phyloP scores from a whole-genome alignment of 106 monocot species.

The Alisma plantagoaquatica region DNA sequence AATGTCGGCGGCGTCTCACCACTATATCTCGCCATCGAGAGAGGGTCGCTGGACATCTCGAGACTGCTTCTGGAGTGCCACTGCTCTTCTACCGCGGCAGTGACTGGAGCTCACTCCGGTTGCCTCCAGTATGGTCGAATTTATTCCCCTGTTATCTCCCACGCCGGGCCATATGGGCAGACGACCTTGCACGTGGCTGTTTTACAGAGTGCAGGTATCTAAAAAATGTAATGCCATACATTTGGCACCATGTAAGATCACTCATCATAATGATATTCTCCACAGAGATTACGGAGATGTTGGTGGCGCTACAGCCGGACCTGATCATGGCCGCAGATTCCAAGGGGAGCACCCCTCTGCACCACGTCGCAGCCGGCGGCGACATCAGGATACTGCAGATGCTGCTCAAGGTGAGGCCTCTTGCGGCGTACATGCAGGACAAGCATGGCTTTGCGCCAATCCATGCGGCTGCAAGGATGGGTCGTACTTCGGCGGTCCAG shows the following conservation, averaged over 20 bases:
- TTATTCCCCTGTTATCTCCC: too few species aligned
- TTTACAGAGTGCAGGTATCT: too few species aligned
- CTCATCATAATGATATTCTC: too few species aligned
- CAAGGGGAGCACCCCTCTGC: conserved; percentile 28
- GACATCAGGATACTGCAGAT: conserved; percentile 14
- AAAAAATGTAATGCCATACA: too few species aligned
- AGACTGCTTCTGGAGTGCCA: too few species aligned
- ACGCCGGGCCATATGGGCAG: too few species aligned
- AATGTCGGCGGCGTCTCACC: not conserved
- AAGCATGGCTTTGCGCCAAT: conserved; percentile 22
- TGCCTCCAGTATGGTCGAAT: too few species aligned
- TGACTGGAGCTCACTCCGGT: too few species aligned
- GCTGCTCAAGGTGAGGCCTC: conserved; percentile 14
- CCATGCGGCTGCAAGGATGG: conserved; percentile 38
- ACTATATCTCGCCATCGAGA: conserved; percentile 12
- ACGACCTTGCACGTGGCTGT: too few species aligned
- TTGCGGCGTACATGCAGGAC: conserved; percentile 20
- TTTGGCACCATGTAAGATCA: too few species aligned
- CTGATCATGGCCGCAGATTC: not conserved
- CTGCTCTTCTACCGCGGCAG: too few species aligned
- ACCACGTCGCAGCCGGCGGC: conserved; percentile 30
- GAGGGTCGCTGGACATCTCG: conserved; percentile 1
- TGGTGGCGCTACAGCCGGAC: conserved; percentile 10
- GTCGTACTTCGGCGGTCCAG: conserved; percentile 10
- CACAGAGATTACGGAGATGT: conserved; percentile 18